Percentiles rank a stretch among this genome's conserved stretches.
These are phyloP conservation scores for Solanum hybrid DNA, from an alignment of 305 asterid genomes.

Conservation along the genomic window DNA sequence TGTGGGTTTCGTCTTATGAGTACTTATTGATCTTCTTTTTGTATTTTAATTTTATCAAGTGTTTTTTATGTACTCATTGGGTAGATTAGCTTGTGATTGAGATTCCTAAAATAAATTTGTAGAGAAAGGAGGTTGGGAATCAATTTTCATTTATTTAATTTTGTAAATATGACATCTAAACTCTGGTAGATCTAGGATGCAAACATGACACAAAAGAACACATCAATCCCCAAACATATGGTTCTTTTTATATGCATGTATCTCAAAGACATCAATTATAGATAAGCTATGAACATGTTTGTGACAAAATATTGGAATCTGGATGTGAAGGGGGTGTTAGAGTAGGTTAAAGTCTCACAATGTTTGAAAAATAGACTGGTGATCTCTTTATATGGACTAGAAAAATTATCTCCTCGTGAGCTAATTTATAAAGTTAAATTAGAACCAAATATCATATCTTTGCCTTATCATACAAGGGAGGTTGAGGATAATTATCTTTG, in stretches of 20 bases:
- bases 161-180: not conserved
- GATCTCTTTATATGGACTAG: too few species aligned
- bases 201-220: not conserved
- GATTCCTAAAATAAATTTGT: not conserved
- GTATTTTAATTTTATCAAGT: not conserved
- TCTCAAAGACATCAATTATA: not conserved
- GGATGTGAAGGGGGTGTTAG: not conserved
- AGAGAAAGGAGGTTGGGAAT: not conserved
- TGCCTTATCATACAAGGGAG: not conserved
- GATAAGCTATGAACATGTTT: not conserved
- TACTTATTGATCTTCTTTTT: not conserved
- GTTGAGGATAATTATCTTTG: not conserved
- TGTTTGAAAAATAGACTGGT: rapidly evolving
- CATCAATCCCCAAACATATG: not conserved
- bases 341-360: not conserved
- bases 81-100: not conserved
- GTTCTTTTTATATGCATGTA: not conserved
- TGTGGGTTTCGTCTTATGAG: not conserved
- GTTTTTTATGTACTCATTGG: not conserved
- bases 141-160: not conserved
- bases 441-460: not conserved
- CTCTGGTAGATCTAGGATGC: not conserved
- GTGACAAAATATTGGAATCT: not conserved
- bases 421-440: not conserved
- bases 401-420: too few species aligned